phyloP scores from a whole-genome alignment of 2,329 filamentous ascomycete species.

The Colletotrichum sp. region DNA sequence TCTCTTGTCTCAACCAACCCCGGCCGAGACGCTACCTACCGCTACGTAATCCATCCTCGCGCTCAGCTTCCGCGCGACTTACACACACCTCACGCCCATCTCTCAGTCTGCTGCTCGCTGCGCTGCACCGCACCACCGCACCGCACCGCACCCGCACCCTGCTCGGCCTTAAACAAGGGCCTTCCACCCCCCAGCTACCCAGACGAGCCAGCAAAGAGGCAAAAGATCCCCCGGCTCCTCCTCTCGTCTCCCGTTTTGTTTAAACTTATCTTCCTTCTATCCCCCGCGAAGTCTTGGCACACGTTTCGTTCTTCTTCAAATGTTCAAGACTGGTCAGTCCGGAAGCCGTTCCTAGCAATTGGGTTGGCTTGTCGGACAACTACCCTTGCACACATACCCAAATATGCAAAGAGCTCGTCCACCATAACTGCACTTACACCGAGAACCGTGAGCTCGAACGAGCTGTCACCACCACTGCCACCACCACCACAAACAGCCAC shows the following conservation, averaged over 20 bases:
- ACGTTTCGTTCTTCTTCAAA: constrained; percentile 21
- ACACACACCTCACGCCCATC: constrained; percentile 5
- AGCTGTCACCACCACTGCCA: neutral
- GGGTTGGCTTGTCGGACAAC: constrained; percentile 20
- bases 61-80: constrained; percentile 21
- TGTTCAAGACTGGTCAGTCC: constrained; percentile 21
- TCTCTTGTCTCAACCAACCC: constrained; percentile 22
- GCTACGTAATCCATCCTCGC: constrained; percentile 23
- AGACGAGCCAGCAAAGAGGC: constrained; percentile 19
- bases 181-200: constrained; percentile 14
- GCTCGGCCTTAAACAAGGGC: constrained; percentile 19
- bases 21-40: constrained; percentile 22
- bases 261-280: constrained; percentile 21
- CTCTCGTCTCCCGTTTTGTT: constrained; percentile 20
- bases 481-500: constrained; percentile 20
- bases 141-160: constrained; percentile 14
- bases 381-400: constrained; percentile 13
- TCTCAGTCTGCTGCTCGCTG: neutral
- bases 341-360: constrained; percentile 21
- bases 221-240: constrained; percentile 18
- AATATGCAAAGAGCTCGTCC: constrained; percentile 20
- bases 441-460: constrained; percentile 14
- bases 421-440: constrained; percentile 23
- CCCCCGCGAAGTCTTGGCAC: constrained; percentile 22
- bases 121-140: constrained; percentile 1